Conservation (phyloP, 164 flowering plant genomes). For the Kingdonia uniflora region DNA sequence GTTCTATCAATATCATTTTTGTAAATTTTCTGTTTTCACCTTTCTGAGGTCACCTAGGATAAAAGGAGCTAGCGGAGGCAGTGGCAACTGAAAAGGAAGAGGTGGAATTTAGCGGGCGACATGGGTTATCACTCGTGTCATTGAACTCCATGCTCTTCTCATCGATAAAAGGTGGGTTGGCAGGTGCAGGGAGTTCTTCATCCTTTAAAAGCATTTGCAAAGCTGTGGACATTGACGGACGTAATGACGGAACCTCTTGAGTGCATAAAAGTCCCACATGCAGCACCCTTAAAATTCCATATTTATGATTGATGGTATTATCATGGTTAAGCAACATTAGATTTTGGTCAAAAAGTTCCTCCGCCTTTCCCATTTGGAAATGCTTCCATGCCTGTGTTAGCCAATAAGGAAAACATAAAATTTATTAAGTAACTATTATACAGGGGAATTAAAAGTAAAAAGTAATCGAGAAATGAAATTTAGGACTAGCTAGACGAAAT, state of each 20-base stretch:
- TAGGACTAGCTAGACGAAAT: too few species aligned
- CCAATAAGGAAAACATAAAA: background rate
- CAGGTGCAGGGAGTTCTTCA: conserved; percentile 54
- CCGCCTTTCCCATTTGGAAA: conserved; percentile 39
- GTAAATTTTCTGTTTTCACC: background rate
- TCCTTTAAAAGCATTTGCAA: conserved; percentile 54
- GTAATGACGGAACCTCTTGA: conserved; percentile 56
- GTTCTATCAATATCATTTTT: background rate
- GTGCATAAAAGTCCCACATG: conserved; percentile 83
- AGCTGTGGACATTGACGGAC: conserved; percentile 74
- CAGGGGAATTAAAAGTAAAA: too few species aligned
- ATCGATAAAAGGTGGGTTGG: conserved; percentile 70
- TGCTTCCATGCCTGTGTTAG: conserved; percentile 58
- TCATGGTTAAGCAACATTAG: conserved; percentile 28
- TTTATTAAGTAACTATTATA: too few species aligned
- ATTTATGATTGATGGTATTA: conserved; percentile 19
- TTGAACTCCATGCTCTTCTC: conserved; percentile 50
- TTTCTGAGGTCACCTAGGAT: conserved; percentile 46
- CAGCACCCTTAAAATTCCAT: conserved; percentile 44
- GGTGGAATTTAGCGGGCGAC: conserved; percentile 17
- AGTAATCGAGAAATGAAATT: too few species aligned
- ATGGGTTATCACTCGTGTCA: conserved; percentile 28
- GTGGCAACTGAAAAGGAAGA: conserved; percentile 37
- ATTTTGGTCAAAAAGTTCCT: conserved; percentile 53
- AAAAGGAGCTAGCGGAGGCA: conserved; percentile 44